Evolutionary conservation across 2,329 filamentous ascomycete genomes (phyloP).

Genomic region (Trichophyton verrucosum): DNA sequence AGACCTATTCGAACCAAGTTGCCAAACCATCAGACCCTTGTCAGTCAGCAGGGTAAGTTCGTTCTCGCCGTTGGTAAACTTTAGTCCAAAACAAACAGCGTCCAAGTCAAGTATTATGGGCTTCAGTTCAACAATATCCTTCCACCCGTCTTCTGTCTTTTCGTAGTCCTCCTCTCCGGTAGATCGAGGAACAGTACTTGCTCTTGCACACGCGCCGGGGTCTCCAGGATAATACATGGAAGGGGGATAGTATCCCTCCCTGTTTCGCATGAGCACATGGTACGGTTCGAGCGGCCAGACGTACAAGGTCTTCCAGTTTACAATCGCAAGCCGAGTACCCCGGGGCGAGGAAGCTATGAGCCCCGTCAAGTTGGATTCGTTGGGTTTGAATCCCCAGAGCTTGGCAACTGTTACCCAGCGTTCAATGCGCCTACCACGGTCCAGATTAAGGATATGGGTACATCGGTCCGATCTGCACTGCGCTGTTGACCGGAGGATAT

Average conservation of each 20-base stretch:
- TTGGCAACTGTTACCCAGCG: conserved; percentile 27
- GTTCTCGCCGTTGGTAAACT: conserved; percentile 22
- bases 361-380: conserved; percentile 25
- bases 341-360: conserved; percentile 20
- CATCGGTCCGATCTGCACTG: conserved; percentile 20
- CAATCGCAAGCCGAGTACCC: conserved; percentile 31
- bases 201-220: conserved; percentile 7
- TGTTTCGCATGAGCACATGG: conserved; percentile 24
- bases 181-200: neutral
- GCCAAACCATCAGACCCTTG: conserved; percentile 29
- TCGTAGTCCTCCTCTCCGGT: neutral
- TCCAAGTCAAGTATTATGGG: conserved; percentile 24
- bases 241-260: conserved; percentile 23
- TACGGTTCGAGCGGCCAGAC: conserved; percentile 30
- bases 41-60: conserved; percentile 32
- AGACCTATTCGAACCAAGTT: conserved; percentile 22
- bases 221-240: conserved; percentile 14
- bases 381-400: conserved; percentile 24
- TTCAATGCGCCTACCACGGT: conserved; percentile 29
- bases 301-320: conserved; percentile 31
- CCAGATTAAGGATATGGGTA: conserved; percentile 25
- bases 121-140: conserved; percentile 19
- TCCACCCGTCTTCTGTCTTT: neutral
- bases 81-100: conserved; percentile 29
- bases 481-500: conserved; percentile 26